A percentile compares a stretch with the other conserved stretches of the same genome.
phyloP scores from a whole-genome alignment of 2,329 filamentous ascomycete species.

The Hymenoscyphus infarciens region DNA sequence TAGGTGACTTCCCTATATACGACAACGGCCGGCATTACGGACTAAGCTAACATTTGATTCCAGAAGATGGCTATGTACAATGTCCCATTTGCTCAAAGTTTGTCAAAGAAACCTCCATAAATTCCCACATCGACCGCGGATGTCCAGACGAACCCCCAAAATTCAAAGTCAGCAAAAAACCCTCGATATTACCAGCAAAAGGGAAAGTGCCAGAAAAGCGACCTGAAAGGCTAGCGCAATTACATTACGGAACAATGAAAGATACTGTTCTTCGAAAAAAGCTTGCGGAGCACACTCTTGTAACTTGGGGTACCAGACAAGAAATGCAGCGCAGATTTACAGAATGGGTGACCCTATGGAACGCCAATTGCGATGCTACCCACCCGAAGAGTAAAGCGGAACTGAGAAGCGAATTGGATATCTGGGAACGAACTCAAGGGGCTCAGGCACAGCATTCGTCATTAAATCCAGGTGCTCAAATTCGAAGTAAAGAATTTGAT shows the following conservation, averaged over 20 bases:
- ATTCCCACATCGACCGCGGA: constrained; percentile 69
- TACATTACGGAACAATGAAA: constrained; percentile 86
- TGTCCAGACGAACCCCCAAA: constrained; percentile 23
- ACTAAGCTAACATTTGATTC: constrained; percentile 9
- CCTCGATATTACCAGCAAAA: constrained; percentile 10
- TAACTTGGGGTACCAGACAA: constrained; percentile 61
- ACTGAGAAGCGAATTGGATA: constrained; percentile 72
- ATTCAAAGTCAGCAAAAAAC: constrained; percentile 3
- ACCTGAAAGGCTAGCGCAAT: constrained; percentile 56
- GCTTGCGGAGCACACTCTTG: constrained; percentile 74
- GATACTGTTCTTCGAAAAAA: constrained; percentile 77
- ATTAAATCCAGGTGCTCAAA: constrained; percentile 43
- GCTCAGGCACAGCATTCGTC: constrained; percentile 48
- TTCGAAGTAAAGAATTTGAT: constrained; percentile 90
- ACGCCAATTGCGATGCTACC: constrained; percentile 89
- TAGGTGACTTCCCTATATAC: not conserved
- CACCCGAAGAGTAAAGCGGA: constrained; percentile 67
- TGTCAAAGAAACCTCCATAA: constrained; percentile 79
- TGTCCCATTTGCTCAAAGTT: constrained; percentile 75
- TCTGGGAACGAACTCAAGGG: constrained; percentile 84
- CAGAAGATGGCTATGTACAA: constrained; percentile 59
- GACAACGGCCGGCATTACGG: not conserved
- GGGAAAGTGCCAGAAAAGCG: constrained; percentile 15
- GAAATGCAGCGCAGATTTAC: constrained; percentile 77
- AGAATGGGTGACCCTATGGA: constrained; percentile 95